phyloP scores from a whole-genome alignment of 139 green algal genomes.

The Asterochloris erici region DNA sequence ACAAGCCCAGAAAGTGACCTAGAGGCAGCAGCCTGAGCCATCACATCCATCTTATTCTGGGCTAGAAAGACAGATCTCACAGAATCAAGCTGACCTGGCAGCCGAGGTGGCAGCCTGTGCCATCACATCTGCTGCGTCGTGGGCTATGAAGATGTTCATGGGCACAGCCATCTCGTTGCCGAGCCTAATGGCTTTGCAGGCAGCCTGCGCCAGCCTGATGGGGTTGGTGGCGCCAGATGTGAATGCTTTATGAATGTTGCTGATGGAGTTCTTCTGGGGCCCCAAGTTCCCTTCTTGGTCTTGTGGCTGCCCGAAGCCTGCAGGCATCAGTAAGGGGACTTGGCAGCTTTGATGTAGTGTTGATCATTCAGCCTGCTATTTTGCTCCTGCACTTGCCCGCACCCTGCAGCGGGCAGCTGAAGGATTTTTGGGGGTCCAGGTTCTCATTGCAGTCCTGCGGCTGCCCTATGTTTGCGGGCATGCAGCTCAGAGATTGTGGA shows the following conservation, averaged over 20 bases:
- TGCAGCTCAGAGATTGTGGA: no score
- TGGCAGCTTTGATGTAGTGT: no score
- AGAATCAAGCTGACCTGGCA: background rate
- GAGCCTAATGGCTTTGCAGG: constrained; percentile 29
- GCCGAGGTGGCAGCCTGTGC: constrained; percentile 19
- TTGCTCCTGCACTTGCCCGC: no score
- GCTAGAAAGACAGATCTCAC: background rate
- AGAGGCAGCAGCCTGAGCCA: background rate
- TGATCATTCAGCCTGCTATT: no score
- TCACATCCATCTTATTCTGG: background rate
- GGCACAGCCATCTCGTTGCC: constrained; percentile 18
- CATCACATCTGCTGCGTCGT: constrained; percentile 18
- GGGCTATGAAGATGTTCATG: constrained; percentile 31
- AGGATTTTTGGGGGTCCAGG: no score
- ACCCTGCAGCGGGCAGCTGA: no score
- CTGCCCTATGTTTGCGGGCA: no score
- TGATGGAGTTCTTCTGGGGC: background rate
- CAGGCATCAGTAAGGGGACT: background rate
- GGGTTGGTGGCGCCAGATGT: constrained; percentile 29
- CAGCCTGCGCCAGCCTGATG: constrained; percentile 41
- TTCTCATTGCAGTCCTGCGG: no score
- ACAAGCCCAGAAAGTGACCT: background rate
- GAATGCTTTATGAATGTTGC: constrained; percentile 25
- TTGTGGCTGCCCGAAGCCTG: background rate
- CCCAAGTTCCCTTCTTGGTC: background rate